A percentile compares a stretch with the other conserved stretches of the same genome.
Conservation (phyloP, 345 rosid genomes). For the Acer saccharum region DNA sequence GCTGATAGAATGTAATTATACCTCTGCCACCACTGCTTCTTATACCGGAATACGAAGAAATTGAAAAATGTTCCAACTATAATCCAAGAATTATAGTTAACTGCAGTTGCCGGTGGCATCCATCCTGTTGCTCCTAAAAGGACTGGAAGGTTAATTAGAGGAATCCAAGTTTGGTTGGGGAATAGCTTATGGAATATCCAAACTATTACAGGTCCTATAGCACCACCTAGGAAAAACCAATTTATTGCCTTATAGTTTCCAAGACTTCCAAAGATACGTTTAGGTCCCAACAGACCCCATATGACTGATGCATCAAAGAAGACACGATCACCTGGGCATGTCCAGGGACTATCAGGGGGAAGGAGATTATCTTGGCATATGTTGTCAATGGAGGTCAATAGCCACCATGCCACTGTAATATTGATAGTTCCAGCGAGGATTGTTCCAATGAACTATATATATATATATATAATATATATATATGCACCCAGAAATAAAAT, state of each 20-base stretch:
- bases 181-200: conserved; percentile 75
- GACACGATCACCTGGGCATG: conserved; percentile 81
- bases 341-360: conserved; percentile 79
- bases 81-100: conserved; percentile 80
- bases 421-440: conserved; percentile 83
- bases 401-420: conserved; percentile 84
- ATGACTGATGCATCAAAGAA: conserved; percentile 93
- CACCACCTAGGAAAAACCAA: conserved; percentile 89
- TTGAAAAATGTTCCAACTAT: conserved; percentile 81
- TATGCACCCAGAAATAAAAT: not conserved
- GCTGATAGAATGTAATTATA: conserved; percentile 86
- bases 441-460: conserved; percentile 72
- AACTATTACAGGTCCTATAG: conserved; percentile 71
- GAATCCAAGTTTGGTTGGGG: conserved; percentile 82
- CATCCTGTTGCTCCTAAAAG: conserved; percentile 73
- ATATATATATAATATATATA: too few relatives aligned
- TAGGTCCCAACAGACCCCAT: conserved; percentile 91
- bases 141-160: conserved; percentile 83
- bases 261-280: conserved; percentile 63
- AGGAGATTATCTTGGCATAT: conserved; percentile 83
- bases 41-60: conserved; percentile 70
- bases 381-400: conserved; percentile 61
- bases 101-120: conserved; percentile 84
- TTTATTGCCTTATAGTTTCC: conserved; percentile 79
- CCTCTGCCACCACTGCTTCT: conserved; percentile 89